phyloP scores from a whole-genome alignment of 2,329 filamentous ascomycete genomes.

The Rhinocladiella mackenziei region DNA sequence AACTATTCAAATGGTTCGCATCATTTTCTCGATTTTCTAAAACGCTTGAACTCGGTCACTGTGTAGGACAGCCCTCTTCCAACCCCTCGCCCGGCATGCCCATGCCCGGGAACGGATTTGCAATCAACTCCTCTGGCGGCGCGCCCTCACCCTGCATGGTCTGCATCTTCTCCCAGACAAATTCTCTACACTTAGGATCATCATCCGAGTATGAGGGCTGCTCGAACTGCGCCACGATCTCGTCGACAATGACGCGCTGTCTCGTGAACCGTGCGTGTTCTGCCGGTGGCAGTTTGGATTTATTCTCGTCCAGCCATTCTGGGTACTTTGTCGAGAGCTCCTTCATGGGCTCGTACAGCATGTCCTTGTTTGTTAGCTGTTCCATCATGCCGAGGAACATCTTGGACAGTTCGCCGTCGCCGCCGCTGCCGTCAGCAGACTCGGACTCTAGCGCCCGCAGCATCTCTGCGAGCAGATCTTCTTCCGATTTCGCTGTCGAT shows the following conservation, averaged over 20 bases:
- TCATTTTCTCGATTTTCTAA: neutral
- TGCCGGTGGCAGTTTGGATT: constrained; percentile 57
- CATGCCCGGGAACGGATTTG: constrained; percentile 58
- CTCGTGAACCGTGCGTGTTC: constrained; percentile 77
- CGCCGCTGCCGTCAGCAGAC: constrained; percentile 51
- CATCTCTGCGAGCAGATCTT: constrained; percentile 88
- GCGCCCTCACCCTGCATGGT: constrained; percentile 98
- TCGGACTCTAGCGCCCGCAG: constrained; percentile 78
- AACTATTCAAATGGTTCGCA: neutral
- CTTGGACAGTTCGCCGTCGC: constrained; percentile 84
- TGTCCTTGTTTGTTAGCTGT: constrained; percentile 96
- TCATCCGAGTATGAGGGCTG: constrained; percentile 74
- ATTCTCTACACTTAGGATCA: constrained; percentile 76
- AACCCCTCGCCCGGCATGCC: constrained; percentile 53
- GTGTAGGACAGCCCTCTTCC: constrained; percentile 59
- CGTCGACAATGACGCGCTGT: constrained; percentile 72
- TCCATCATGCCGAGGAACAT: constrained; percentile 99
- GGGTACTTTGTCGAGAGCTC: constrained; percentile 92
- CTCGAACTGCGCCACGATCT: constrained; percentile 90
- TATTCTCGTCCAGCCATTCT: constrained; percentile 78
- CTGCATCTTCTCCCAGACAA: constrained; percentile 96
- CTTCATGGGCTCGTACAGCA: constrained; percentile 98
- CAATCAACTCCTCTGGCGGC: constrained; percentile 80
- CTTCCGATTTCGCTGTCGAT: constrained; percentile 55
- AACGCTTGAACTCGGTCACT: constrained; percentile 44